These are phyloP conservation scores for Trifolium subterraneum DNA, from an alignment of 306 rosid genomes.

Conservation along the genomic window DNA sequence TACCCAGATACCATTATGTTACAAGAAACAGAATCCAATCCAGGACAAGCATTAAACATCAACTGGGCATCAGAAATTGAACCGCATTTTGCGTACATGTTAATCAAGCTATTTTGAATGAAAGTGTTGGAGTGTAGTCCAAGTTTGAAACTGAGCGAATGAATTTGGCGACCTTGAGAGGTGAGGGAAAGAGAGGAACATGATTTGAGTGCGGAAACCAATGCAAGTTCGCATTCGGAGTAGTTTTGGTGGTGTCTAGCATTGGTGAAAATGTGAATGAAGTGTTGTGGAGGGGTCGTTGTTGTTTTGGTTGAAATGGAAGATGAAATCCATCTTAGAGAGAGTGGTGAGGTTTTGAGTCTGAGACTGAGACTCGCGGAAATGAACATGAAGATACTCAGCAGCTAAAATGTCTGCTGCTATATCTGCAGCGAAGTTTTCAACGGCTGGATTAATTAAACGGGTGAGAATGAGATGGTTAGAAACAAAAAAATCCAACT, in stretches of 20 bases:
- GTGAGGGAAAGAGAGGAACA: constrained; percentile 60
- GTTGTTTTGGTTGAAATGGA: constrained; percentile 40
- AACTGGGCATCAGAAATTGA: constrained; percentile 53
- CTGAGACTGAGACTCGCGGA: constrained; percentile 40
- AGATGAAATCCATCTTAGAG: constrained; percentile 55
- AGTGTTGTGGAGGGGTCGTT: constrained; percentile 43
- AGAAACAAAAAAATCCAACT: too few species aligned
- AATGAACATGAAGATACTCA: constrained; percentile 59
- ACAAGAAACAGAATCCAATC: constrained; percentile 70
- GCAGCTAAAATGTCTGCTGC: too few species aligned
- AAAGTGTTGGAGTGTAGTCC: constrained; percentile 68
- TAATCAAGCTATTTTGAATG: constrained; percentile 73
- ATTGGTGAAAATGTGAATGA: constrained; percentile 55
- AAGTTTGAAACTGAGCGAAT: constrained; percentile 61
- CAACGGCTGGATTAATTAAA: too few species aligned
- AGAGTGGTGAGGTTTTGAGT: constrained; percentile 44
- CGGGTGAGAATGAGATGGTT: too few species aligned
- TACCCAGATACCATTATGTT: constrained; percentile 84
- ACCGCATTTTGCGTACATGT: constrained; percentile 73
- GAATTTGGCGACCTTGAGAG: constrained; percentile 74
- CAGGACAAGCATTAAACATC: constrained; percentile 54
- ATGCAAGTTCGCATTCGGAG: constrained; percentile 55
- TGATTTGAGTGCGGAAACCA: constrained; percentile 74
- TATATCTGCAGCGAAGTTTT: too few species aligned
- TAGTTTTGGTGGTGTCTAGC: constrained; percentile 44